These are phyloP conservation scores for Cotoneaster glaucophyllus DNA, from an alignment of 306 rosid species.

Conservation along the genomic window DNA sequence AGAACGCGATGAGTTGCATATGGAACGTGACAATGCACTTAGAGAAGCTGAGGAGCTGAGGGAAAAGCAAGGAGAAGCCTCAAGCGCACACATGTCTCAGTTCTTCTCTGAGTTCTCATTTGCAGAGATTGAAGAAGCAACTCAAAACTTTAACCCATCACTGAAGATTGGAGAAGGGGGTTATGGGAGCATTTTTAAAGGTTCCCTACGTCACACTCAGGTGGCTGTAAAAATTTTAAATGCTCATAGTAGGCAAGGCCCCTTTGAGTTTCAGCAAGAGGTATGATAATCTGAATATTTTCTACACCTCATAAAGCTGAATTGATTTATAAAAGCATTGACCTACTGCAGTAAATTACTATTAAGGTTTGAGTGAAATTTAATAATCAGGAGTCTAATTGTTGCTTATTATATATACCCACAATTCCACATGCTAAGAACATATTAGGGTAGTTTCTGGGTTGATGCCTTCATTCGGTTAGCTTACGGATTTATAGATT, in stretches of 20 bases:
- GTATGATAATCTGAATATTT: slow-evolving; percentile 30
- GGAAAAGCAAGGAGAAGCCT: slow-evolving; percentile 45
- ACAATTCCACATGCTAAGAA: background rate
- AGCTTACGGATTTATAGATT: background rate
- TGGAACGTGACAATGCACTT: slow-evolving; percentile 51
- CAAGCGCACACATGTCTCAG: slow-evolving; percentile 31
- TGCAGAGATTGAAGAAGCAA: slow-evolving; percentile 65
- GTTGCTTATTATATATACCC: background rate
- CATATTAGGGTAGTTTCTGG: background rate
- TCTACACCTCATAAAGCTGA: background rate
- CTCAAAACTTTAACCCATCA: slow-evolving; percentile 43
- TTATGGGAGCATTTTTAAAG: slow-evolving; percentile 76
- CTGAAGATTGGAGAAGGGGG: slow-evolving; percentile 90
- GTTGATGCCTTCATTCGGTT: background rate
- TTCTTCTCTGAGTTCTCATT: slow-evolving; percentile 58
- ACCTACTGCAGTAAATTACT: background rate
- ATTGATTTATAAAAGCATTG: background rate
- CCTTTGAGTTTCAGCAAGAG: slow-evolving; percentile 75
- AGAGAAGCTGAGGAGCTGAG: slow-evolving; percentile 67
- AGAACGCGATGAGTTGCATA: slow-evolving; percentile 58
- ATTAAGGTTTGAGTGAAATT: background rate
- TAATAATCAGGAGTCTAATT: background rate
- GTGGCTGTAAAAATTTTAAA: slow-evolving; percentile 71
- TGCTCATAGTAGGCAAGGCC: slow-evolving; percentile 60
- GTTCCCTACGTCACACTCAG: slow-evolving; percentile 57